phyloP scores from a whole-genome alignment of 768 basidiomycete genomes.

The Neoboletus subvelutipes region DNA sequence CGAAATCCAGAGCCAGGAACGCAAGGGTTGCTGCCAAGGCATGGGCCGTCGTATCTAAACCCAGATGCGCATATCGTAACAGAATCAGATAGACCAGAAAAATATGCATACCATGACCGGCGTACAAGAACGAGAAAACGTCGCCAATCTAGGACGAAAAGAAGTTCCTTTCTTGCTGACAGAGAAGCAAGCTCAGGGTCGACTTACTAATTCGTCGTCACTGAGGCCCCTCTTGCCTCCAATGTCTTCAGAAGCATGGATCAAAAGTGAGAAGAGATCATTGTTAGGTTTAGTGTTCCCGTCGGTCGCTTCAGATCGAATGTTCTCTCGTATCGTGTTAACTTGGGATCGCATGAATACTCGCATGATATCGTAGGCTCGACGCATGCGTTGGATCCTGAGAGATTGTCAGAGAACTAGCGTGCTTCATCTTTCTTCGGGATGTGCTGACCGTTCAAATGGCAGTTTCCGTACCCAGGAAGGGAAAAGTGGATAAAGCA shows the following conservation, averaged over 20 bases:
- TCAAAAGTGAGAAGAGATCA: conserved; percentile 18
- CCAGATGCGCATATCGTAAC: background rate
- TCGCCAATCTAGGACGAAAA: conserved; percentile 44
- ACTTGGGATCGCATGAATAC: conserved; percentile 20
- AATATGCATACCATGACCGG: conserved; percentile 48
- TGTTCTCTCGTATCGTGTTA: background rate
- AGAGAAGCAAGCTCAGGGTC: too few relatives aligned
- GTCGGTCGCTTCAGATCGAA: conserved; percentile 2
- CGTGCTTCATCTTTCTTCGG: background rate
- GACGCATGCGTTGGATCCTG: conserved; percentile 18
- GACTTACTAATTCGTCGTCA: conserved; percentile 19
- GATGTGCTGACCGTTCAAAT: conserved; percentile 10
- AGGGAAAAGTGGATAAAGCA: conserved; percentile 7
- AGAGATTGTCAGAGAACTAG: background rate
- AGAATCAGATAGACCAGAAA: background rate
- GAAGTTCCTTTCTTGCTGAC: background rate
- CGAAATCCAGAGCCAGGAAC: conserved; percentile 27
- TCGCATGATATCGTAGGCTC: conserved; percentile 19
- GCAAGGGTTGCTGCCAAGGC: conserved; percentile 33
- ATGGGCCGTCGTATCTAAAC: conserved; percentile 31
- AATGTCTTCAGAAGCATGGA: conserved; percentile 16
- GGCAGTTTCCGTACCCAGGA: conserved; percentile 23
- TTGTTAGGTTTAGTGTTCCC: background rate
- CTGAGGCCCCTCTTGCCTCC: conserved; percentile 15
- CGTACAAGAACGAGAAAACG: conserved; percentile 50